phyloP scores from a whole-genome alignment of 2,329 filamentous ascomycete species.

The Cladosporium colombiae region DNA sequence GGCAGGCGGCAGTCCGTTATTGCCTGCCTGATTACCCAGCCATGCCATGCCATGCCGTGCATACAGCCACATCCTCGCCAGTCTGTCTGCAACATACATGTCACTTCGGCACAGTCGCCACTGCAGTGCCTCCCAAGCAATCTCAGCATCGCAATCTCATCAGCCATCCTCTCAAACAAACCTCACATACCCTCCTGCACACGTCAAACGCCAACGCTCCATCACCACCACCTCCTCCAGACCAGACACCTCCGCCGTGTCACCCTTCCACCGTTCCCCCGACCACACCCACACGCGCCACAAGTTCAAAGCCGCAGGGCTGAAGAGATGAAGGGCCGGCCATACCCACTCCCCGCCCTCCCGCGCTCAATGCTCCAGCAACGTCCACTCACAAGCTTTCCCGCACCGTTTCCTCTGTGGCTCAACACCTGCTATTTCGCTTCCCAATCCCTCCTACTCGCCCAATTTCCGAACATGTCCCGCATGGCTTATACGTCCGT shows the following conservation, averaged over 20 bases:
- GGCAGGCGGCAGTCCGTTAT: not conserved
- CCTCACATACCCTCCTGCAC: not conserved
- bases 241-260: not conserved
- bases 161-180: not conserved
- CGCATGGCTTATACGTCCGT: constrained; percentile 12
- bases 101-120: not conserved
- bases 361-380: constrained; percentile 1
- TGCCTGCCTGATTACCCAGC: not conserved
- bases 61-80: not conserved
- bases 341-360: constrained; percentile 1
- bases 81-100: not conserved
- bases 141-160: not conserved
- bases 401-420: constrained; percentile 4
- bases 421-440: constrained; percentile 5
- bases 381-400: constrained; percentile 10
- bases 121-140: not conserved
- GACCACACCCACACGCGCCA: not conserved
- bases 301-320: constrained; percentile 12
- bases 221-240: not conserved
- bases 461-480: constrained; percentile 7
- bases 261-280: not conserved
- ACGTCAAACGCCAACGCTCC: not conserved
- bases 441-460: not conserved
- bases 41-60: not conserved
- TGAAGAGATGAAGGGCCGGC: constrained; percentile 6